Base-by-base conservation (phyloP, 352 stramenopile genomes). In the Phytophthora constricta region DNA sequence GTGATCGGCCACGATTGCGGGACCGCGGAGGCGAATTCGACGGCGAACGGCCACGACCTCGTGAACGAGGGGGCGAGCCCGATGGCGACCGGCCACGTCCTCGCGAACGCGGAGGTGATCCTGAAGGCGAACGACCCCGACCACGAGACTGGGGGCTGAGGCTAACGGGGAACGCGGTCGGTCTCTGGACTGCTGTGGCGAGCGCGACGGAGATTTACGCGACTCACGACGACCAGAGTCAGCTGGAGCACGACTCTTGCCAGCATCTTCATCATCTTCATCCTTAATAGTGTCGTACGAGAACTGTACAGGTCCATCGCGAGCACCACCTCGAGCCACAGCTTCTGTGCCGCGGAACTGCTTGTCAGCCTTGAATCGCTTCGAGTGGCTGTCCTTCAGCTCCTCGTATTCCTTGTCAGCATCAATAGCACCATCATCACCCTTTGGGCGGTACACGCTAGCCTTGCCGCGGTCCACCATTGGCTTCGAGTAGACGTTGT, bases 401-500 rank as follows among this genome's bases (percentile, higher is more conserved):
- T 98, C 91, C 28, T 97, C 88, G 47, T 97, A 97, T 59, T 98
- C 89, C 52, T 89, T 85, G 55, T 97, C 90, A 3, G 88, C 87
- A 57, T 96, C 88, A 7, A 86, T 83, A 1, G 90, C 86, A 56
- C 96, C 91, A 5, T 91, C 91, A 56, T 97, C 88, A 17, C 78
- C 87, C 72, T 97, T 98, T 9, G 91, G 91, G 14, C 89, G 87
- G 71, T 97, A 97, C 54, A 97, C 88, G 26, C 84, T 94, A 3
- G 87, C 89, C 59, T 96, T 94, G 46, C 90, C 90, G 11, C 91
- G 87, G 59, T 97, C 90, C 46, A 99, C 97, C 71, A 99, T 87
- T 13, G 97, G 96, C 76, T 99, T 99, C 8, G 84, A 97, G 79
- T 99, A 99, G 1, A 98, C 91, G 65, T 97, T 99, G 80, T 99